A percentile compares a stretch with the other conserved stretches of the same genome.
phyloP scores from a whole-genome alignment of 306 rosid species.

The Vicia villosa region DNA sequence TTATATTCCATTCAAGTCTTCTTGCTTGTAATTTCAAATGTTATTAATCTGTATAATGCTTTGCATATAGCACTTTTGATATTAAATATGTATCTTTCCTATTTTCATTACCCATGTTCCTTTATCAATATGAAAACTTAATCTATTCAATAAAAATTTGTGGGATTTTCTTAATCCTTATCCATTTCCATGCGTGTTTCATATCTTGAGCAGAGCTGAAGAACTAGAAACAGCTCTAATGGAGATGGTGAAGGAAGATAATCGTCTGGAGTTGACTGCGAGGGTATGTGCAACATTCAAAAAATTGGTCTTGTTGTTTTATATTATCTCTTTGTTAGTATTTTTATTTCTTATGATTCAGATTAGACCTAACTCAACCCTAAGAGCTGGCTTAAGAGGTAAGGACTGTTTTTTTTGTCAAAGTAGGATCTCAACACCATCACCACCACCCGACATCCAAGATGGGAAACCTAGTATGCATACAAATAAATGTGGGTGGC shows the following conservation, averaged over 20 bases:
- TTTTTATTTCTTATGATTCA: not conserved
- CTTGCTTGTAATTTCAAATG: conserved; percentile 22
- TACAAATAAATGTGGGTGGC: not conserved
- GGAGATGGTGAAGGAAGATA: conserved; percentile 89
- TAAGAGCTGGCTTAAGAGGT: not conserved
- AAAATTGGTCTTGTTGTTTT: conserved; percentile 30
- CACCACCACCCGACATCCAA: not conserved
- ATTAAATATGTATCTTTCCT: conserved; percentile 27
- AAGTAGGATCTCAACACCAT: conserved; percentile 7
- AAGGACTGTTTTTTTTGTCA: not conserved
- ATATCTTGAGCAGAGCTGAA: conserved; percentile 70
- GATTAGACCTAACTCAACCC: not conserved
- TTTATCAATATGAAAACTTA: conserved; percentile 32
- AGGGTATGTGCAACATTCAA: conserved; percentile 62
- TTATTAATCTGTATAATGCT: conserved; percentile 6
- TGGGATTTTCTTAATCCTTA: conserved; percentile 24
- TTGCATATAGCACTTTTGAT: conserved; percentile 26
- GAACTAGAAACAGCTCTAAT: conserved; percentile 92
- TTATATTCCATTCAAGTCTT: conserved; percentile 23
- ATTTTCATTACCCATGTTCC: conserved; percentile 21
- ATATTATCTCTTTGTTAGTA: conserved; percentile 4
- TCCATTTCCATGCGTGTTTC: conserved; percentile 36
- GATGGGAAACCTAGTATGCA: not conserved
- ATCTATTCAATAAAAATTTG: conserved; percentile 5
- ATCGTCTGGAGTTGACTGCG: conserved; percentile 74